Conservation (phyloP, 306 rosid genomes). For the Cucumis sativus region Cucumber_9930_V3 NC_026659.2:6635501-6636000, state of each 20-base stretch:
- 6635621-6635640: too few relatives aligned
- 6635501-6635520: too few relatives aligned
- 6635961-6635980: constrained; percentile 47
- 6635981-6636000: constrained; percentile 37
- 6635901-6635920: background rate
- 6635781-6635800: background rate
- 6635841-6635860: background rate
- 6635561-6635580: too few relatives aligned
- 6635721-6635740: background rate
- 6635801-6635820: background rate
- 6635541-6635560: too few relatives aligned
- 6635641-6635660: too few relatives aligned
- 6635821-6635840: background rate
- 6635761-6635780: background rate
- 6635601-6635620: too few relatives aligned
- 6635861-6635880: background rate
- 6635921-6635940: background rate
- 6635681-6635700: background rate
- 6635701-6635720: background rate
- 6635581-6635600: too few relatives aligned
- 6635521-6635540: too few relatives aligned
- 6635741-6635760: background rate
- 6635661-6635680: too few relatives aligned
- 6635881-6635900: background rate
- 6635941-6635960: constrained; percentile 32